Base-by-base conservation (phyloP, 257 asterid species). In the Jaltomata sinuosa region DNA sequence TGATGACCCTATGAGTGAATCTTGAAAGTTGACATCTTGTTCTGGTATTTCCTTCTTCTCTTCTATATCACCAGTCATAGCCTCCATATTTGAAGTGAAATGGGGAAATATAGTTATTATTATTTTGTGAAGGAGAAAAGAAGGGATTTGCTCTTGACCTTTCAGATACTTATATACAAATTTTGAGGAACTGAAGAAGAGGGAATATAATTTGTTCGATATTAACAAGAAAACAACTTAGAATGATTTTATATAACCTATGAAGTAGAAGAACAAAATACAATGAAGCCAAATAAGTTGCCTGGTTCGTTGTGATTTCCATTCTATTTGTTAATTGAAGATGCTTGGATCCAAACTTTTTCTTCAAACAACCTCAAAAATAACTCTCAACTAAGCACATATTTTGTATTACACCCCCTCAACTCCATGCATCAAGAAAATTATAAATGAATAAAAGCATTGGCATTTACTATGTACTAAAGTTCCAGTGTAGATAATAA, bases 11-110 rank as follows among this genome's bases (percentile, higher is more conserved):
- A 84, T 22, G 19, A 25, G 79, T 0, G 90, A 86, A 40, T 69
- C 87, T 4, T 84, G 86, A 1, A 87, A 11, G 1, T 74, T 77
- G 22, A 88, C 61, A 25, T 88, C 81, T 11, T 86, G 72, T 2
- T 81, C 54, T 11, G 64, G 45, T 12, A 64, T 61, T 11, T 69
- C 67, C 38, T 67, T 86, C 64, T 31, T 67, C 11, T 47, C 72
- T 65, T 78, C 85, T n/a, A 32, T 34, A 4, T 2, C 8, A 14
- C 29, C 52, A 25, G 14, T 52, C 10, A 36, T 25, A 49, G 45
- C 42, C 18, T 80, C 81, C 21, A 74, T 64, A 5, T 79, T 82
- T 71, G 79, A 64, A 31, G 53, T 14, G 67, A 22, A 81, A 42
- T 61, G 68, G 47, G 18, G 6, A 32, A 7, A 42, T 19, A 2